Conservation (phyloP, 2,329 filamentous ascomycete species). For the Dactylellina haptotyla region DNA sequence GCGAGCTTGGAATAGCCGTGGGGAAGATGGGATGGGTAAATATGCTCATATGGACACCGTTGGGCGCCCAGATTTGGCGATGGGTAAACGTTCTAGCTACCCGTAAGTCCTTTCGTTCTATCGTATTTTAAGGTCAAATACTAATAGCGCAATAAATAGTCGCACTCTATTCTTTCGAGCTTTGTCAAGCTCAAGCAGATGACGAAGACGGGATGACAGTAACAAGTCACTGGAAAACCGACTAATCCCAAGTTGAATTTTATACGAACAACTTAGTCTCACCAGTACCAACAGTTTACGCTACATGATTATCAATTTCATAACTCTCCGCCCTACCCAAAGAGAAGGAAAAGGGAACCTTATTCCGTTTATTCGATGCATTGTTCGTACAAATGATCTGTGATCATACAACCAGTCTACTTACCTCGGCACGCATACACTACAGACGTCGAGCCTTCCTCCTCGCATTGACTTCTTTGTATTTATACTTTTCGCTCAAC, state of each 20-base stretch:
- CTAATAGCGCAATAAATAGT: constrained; percentile 61
- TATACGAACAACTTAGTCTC: not conserved
- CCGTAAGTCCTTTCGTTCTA: constrained; percentile 60
- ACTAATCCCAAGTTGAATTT: constrained; percentile 67
- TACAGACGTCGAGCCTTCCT: constrained; percentile 5
- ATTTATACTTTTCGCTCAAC: constrained; percentile 43
- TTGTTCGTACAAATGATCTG: constrained; percentile 18
- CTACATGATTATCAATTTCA: too few species aligned
- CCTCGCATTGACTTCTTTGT: constrained; percentile 46
- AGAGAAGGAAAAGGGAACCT: too few species aligned
- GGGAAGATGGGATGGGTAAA: constrained; percentile 74
- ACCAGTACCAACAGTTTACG: too few species aligned
- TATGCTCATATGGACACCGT: constrained; percentile 69
- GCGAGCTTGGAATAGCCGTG: constrained; percentile 70
- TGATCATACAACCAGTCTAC: constrained; percentile 15
- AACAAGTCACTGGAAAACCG: constrained; percentile 89
- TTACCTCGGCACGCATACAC: constrained; percentile 50
- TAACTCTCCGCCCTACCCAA: too few species aligned
- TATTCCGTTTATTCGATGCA: not conserved
- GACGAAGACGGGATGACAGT: constrained; percentile 79
- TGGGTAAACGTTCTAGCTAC: constrained; percentile 93
- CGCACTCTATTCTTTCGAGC: constrained; percentile 86
- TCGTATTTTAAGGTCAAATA: not conserved
- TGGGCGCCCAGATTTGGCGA: constrained; percentile 86
- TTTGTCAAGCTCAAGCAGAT: constrained; percentile 76